Conservation (phyloP, 192 early-diverging fungal genomes). For the Coemansia sp. region DNA sequence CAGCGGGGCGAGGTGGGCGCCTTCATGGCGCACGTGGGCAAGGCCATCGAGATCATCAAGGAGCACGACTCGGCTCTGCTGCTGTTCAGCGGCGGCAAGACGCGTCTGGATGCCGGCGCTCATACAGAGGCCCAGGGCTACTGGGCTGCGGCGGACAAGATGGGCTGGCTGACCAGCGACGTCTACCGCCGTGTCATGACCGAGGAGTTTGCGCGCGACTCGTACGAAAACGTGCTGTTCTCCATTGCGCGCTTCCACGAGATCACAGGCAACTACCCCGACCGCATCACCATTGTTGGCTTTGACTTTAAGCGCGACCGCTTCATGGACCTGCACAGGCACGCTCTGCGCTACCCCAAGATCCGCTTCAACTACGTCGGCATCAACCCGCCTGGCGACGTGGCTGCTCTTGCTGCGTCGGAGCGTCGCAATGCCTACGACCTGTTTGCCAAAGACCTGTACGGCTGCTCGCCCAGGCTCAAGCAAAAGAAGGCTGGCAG, state of each 20-base stretch:
- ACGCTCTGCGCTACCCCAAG: slow-evolving; percentile 46
- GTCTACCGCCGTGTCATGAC: slow-evolving; percentile 47
- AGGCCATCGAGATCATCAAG: slow-evolving; percentile 40
- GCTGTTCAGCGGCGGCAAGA: slow-evolving; percentile 53
- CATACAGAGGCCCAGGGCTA: slow-evolving; percentile 54
- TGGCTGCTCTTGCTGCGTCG: slow-evolving; percentile 6
- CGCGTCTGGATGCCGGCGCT: slow-evolving; percentile 34
- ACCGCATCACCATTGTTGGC: slow-evolving; percentile 44
- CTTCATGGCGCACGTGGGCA: slow-evolving; percentile 50
- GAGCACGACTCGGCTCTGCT: slow-evolving; percentile 45
- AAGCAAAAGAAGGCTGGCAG: slow-evolving; percentile 28
- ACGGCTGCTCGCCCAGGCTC: slow-evolving; percentile 34
- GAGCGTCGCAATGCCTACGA: slow-evolving; percentile 38
- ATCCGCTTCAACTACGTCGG: slow-evolving; percentile 52
- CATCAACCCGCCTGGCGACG: slow-evolving; percentile 41
- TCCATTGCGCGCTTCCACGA: slow-evolving; percentile 54
- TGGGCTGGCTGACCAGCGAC: slow-evolving; percentile 42
- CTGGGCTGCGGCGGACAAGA: slow-evolving; percentile 50
- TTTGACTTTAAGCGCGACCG: slow-evolving; percentile 50
- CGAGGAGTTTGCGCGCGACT: slow-evolving; percentile 56
- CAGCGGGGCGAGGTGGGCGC: slow-evolving; percentile 47
- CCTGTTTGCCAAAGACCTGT: slow-evolving; percentile 44
- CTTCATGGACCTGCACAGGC: slow-evolving; percentile 46
- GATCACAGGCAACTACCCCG: slow-evolving; percentile 50
- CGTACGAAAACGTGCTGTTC: slow-evolving; percentile 56